These are phyloP conservation scores for Hemisphaericaspora xylanilytica DNA, from an alignment of 1,139 yeast species.

Conservation along the genomic window DNA sequence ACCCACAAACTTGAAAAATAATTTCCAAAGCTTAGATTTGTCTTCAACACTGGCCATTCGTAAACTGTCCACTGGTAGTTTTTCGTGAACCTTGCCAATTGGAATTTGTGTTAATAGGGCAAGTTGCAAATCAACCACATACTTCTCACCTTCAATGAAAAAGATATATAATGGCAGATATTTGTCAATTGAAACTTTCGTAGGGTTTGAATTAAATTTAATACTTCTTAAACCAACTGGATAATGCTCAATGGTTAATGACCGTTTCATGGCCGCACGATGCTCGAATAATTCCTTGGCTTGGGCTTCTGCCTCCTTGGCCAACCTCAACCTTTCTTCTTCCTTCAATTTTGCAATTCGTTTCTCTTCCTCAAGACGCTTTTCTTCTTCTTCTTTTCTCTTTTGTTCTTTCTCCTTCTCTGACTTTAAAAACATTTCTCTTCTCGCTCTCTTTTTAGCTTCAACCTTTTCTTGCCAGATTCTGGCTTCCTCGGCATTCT, in stretches of 20 bases:
- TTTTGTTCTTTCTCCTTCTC: constrained; percentile 44
- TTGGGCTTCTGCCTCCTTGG: constrained; percentile 36
- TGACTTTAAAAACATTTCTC: constrained; percentile 43
- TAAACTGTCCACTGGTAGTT: constrained; percentile 22
- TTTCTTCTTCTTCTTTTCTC: constrained; percentile 40
- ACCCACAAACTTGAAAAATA: constrained; percentile 56
- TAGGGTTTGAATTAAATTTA: constrained; percentile 31
- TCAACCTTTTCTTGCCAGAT: constrained; percentile 46
- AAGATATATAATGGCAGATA: constrained; percentile 55
- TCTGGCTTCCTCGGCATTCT: constrained; percentile 41
- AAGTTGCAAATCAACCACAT: constrained; percentile 66
- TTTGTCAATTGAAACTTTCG: constrained; percentile 27
- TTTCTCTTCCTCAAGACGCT: constrained; percentile 31
- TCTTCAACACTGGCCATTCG: constrained; percentile 31
- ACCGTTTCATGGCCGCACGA: constrained; percentile 34
- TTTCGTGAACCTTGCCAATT: constrained; percentile 33
- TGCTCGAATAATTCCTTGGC: constrained; percentile 31
- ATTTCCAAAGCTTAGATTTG: constrained; percentile 52
- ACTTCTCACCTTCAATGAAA: constrained; percentile 34
- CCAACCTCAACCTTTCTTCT: constrained; percentile 29
- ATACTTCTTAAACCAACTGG: constrained; percentile 65
- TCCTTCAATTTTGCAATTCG: constrained; percentile 32
- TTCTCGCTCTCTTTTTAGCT: constrained; percentile 45
- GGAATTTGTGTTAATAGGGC: constrained; percentile 50
- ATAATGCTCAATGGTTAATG: constrained; percentile 47